Evolutionary conservation across 805 yeast species (phyloP).

Genomic region (Candida stauntonica): DNA sequence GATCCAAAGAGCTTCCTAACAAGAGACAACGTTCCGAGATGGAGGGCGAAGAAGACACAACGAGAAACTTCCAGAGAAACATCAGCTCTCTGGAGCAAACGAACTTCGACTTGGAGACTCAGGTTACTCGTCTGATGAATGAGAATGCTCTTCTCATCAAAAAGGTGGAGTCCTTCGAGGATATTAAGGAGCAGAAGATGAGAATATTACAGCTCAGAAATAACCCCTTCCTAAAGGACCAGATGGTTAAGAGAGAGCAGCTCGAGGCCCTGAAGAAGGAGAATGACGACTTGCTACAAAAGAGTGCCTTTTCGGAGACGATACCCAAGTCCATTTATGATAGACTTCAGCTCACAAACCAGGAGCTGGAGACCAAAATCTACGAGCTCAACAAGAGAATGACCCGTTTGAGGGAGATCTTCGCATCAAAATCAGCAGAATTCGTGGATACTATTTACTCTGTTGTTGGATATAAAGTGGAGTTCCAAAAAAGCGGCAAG

Average conservation of each 20-base stretch:
- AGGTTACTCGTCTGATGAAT: slow-evolving; percentile 34
- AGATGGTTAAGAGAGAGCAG: slow-evolving; percentile 49
- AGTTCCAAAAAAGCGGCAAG: slow-evolving; percentile 54
- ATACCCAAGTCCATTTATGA: slow-evolving; percentile 65
- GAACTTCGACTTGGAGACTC: slow-evolving; percentile 35
- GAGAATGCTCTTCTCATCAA: slow-evolving; percentile 34
- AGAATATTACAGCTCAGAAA: slow-evolving; percentile 59
- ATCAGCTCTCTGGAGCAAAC: slow-evolving; percentile 36
- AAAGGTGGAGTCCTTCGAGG: slow-evolving; percentile 33
- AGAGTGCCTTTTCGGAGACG: slow-evolving; percentile 30
- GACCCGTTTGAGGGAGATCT: slow-evolving; percentile 50
- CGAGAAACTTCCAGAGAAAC: slow-evolving; percentile 26
- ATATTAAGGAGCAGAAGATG: slow-evolving; percentile 34
- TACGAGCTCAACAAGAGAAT: slow-evolving; percentile 48
- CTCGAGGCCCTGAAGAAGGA: slow-evolving; percentile 52
- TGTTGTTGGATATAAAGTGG: slow-evolving; percentile 69
- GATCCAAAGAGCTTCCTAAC: slow-evolving; percentile 26
- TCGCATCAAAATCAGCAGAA: slow-evolving; percentile 62
- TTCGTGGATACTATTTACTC: slow-evolving; percentile 63
- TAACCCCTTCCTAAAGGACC: slow-evolving; percentile 62
- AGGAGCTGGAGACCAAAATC: slow-evolving; percentile 42
- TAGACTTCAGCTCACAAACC: slow-evolving; percentile 51
- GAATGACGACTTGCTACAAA: slow-evolving; percentile 44
- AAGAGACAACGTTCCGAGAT: slow-evolving; percentile 27
- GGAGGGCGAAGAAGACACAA: slow-evolving; percentile 16